Evolutionary conservation across 2,329 filamentous ascomycete genomes (phyloP).

Genomic region (Monosporascus cannonballus): DNA sequence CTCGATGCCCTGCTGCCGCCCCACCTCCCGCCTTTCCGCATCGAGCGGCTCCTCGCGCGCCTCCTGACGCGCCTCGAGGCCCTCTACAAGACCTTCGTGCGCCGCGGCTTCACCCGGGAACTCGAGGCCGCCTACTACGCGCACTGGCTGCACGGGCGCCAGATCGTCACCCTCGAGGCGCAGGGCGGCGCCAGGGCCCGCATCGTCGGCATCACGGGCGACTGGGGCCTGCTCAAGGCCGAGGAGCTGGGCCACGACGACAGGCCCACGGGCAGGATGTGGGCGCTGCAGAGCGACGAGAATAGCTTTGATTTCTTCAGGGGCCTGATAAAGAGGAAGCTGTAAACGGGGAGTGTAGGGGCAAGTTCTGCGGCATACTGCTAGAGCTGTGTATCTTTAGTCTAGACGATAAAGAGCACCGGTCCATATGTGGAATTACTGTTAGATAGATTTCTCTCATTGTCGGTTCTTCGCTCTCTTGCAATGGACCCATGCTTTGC

Average conservation of each 20-base stretch:
- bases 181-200: slow-evolving; percentile 69
- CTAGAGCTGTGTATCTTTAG: too few relatives aligned
- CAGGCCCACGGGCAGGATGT: slow-evolving; percentile 67
- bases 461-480: too few relatives aligned
- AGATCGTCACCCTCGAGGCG: slow-evolving; percentile 67
- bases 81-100: slow-evolving; percentile 69
- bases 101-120: slow-evolving; percentile 64
- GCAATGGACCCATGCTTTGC: too few relatives aligned
- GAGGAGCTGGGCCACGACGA: slow-evolving; percentile 76
- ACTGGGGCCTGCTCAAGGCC: slow-evolving; percentile 81
- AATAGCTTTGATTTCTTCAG: slow-evolving; percentile 98
- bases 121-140: slow-evolving; percentile 75
- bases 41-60: slow-evolving; percentile 76
- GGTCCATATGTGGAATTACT: too few relatives aligned
- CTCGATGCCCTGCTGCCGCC: slow-evolving; percentile 64
- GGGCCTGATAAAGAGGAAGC: slow-evolving; percentile 76
- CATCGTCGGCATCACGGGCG: slow-evolving; percentile 82
- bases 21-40: slow-evolving; percentile 50
- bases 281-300: slow-evolving; percentile 87
- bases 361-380: too few relatives aligned
- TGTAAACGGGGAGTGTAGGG: slow-evolving; percentile 30
- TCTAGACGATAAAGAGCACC: too few relatives aligned
- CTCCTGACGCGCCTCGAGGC: slow-evolving; percentile 74
- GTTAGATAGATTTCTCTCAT: too few relatives aligned
- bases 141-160: slow-evolving; percentile 79